phyloP scores from a whole-genome alignment of 116 monocot genomes.

The Trichopus zeylanicus region DNA sequence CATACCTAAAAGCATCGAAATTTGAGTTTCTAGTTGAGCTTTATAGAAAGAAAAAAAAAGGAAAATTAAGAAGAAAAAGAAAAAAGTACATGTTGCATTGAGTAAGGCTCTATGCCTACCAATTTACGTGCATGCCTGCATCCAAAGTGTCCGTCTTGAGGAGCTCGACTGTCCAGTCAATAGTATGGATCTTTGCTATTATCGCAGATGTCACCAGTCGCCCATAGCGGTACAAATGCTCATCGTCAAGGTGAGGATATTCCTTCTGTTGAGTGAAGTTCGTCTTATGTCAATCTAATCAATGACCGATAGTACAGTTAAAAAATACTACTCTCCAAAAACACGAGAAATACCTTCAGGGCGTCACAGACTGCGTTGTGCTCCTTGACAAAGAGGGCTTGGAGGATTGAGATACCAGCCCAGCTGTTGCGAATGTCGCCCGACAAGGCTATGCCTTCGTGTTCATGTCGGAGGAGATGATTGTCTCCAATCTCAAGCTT shows the following conservation, averaged over 20 bases:
- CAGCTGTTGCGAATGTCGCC: conserved; percentile 63
- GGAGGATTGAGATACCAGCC: conserved; percentile 45
- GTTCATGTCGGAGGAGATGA: conserved; percentile 29
- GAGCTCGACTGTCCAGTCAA: conserved; percentile 67
- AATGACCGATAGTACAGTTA: too few relatives aligned
- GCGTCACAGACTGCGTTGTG: conserved; percentile 60
- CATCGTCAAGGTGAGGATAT: conserved; percentile 35
- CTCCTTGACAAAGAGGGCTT: conserved; percentile 49
- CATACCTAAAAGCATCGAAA: too few relatives aligned
- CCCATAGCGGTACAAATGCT: conserved; percentile 31
- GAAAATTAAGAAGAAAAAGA: too few relatives aligned
- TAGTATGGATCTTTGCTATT: conserved; percentile 69
- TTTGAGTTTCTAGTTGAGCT: too few relatives aligned
- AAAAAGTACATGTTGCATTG: too few relatives aligned
- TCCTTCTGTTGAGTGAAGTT: too few relatives aligned
- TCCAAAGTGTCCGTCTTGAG: conserved; percentile 45
- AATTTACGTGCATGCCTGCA: conserved; percentile 41
- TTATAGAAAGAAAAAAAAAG: too few relatives aligned
- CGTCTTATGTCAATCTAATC: background rate
- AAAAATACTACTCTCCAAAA: too few relatives aligned
- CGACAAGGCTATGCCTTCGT: conserved; percentile 21
- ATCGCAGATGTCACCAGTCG: conserved; percentile 54
- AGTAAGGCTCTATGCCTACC: too few relatives aligned
- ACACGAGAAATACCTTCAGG: conserved; percentile 40
- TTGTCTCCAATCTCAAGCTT: conserved; percentile 36